Evolutionary conservation across 495 filamentous ascomycete genomes (phyloP).

Genomic region (Cudoniella acicularis): DNA sequence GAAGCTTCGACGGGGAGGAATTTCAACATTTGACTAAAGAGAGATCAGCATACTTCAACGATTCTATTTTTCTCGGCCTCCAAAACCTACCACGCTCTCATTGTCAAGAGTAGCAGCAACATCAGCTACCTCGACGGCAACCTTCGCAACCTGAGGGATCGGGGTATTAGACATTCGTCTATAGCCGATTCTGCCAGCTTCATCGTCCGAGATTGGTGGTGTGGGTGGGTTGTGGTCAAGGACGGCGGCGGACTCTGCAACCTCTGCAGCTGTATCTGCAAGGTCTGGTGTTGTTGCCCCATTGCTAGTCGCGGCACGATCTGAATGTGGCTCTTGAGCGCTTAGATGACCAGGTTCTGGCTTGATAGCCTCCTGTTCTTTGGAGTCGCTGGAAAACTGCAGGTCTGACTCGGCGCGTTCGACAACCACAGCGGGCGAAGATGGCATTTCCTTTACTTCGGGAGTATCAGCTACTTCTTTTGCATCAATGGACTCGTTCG

Average conservation of each 20-base stretch:
- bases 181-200: constrained; percentile 27
- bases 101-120: constrained; percentile 31
- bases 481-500: not conserved
- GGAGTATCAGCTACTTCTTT: not conserved
- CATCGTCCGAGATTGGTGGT: constrained; percentile 28
- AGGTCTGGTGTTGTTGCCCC: constrained; percentile 11
- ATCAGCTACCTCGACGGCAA: constrained; percentile 46
- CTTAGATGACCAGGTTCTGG: not conserved
- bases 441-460: not conserved
- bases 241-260: constrained; percentile 29
- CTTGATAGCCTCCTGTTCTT: not conserved
- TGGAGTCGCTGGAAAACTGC: not conserved
- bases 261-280: constrained; percentile 33
- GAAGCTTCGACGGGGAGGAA: not conserved
- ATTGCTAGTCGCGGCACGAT: not conserved
- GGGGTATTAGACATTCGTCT: constrained; percentile 30
- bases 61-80: not conserved
- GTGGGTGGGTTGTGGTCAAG: constrained; percentile 24
- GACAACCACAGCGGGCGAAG: not conserved
- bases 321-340: constrained; percentile 10
- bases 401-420: not conserved
- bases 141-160: constrained; percentile 36
- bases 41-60: not conserved
- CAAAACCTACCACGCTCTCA: constrained; percentile 7
- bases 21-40: not conserved